Base-by-base conservation (phyloP, 2,329 filamentous ascomycete species). In the Fusarium austroafricanum region DNA sequence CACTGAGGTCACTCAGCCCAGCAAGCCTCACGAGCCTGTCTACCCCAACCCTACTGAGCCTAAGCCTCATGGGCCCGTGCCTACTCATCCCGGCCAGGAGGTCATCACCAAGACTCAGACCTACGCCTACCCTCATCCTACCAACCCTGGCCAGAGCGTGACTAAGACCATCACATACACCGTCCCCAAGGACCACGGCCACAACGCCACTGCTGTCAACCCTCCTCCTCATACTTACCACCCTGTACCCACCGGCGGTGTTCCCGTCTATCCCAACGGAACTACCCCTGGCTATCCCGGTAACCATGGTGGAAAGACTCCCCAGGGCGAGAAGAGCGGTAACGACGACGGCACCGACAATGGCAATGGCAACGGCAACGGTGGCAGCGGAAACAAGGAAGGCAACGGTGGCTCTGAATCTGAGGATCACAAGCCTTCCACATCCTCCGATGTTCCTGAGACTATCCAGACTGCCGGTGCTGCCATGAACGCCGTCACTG, bases 401-500 rank as follows among this genome's bases (percentile, higher is more conserved):
- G 31, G 44, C n/a, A 40, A 29, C 46, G 47, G 39, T 17, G 54
- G 53, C 52, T 68, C 61, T 5, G 23, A 46, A 35, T 62, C 67
- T 18, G 55, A 55, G 10, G 57, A 67, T 35, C 58, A 56, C 20
- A 15, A 60, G 29, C 71, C 64, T 43, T 55, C 66, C 43, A 47
- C 59, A 51, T 49, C 57, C 55, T 56, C 61, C 45, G 29, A 64
- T 39, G 55, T 54, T 52, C 60, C 65, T 33, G 52, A 55, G 39
- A 65, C 71, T 38, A 46, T 74, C 40, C 58, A 72, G 42, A 75
- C 73, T 39, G 71, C 76, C 46, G 69, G 68, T 20, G 77, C 65
- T 44, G 74, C 75, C 12, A 61, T 67, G 58, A 80, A 79, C 70
- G 67, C 67, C 8, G 76, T 73, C 39, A 77, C 76, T 29, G 76